phyloP scores from a whole-genome alignment of 208 protist species.

The Histomonas meleagridis region DNA sequence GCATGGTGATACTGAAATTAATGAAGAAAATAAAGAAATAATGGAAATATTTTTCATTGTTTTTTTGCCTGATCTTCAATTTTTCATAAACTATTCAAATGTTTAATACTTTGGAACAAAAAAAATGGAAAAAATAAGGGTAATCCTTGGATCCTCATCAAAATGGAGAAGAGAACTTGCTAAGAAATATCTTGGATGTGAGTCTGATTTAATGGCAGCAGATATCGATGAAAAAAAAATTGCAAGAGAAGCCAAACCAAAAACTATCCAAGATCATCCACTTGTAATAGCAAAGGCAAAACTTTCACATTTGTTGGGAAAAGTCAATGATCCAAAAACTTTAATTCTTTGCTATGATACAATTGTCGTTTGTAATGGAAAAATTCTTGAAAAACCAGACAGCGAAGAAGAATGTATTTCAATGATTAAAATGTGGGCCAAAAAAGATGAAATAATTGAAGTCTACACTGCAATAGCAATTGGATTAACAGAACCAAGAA shows the following conservation, averaged over 20 bases:
- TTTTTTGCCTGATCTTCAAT: too few species aligned
- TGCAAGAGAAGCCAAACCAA: background rate
- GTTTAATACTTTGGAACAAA: too few species aligned
- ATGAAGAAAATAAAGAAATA: too few species aligned
- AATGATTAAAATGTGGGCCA: background rate
- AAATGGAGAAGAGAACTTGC: background rate
- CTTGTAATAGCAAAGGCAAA: background rate
- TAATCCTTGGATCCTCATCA: slow-evolving; percentile 29
- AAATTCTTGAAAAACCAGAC: slow-evolving; percentile 18
- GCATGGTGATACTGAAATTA: too few species aligned
- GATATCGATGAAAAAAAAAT: slow-evolving; percentile 6
- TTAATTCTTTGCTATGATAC: background rate
- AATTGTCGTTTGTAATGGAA: background rate
- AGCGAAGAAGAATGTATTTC: background rate
- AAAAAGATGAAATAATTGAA: background rate
- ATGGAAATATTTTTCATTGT: too few species aligned
- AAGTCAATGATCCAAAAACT: background rate
- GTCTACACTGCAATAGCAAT: background rate
- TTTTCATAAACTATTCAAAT: too few species aligned
- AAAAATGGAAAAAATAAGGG: background rate
- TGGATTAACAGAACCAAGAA: background rate
- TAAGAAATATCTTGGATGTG: background rate
- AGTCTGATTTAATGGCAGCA: background rate
- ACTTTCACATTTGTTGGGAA: background rate
- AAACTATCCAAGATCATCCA: background rate